A percentile compares a stretch with the other conserved stretches of the same genome.
Evolutionary conservation across 2,329 filamentous ascomycete species (phyloP).

Genomic region (Fusarium zealandicum): DNA sequence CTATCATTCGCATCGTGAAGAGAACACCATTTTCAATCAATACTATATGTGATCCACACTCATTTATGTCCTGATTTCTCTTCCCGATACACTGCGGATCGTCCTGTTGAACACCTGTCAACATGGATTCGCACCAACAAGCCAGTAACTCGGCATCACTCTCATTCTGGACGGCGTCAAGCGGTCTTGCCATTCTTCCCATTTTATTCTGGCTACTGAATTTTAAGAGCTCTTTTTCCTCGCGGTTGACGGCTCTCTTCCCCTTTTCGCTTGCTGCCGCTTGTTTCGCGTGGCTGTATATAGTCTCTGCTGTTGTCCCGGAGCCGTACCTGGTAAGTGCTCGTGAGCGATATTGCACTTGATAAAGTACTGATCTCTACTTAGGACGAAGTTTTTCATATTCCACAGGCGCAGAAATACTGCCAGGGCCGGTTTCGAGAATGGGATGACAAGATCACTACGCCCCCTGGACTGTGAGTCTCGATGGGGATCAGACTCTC

Average conservation of each 20-base stretch:
- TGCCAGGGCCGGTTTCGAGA: constrained; percentile 75
- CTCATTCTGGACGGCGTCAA: constrained; percentile 25
- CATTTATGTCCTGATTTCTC: background rate
- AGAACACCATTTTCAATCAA: too few relatives aligned
- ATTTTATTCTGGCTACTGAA: constrained; percentile 9
- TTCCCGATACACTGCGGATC: background rate
- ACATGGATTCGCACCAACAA: constrained; percentile 24
- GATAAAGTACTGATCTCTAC: constrained; percentile 16
- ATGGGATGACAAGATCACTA: constrained; percentile 98
- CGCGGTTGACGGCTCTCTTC: constrained; percentile 7
- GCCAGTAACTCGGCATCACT: constrained; percentile 3
- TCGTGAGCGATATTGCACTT: too few relatives aligned
- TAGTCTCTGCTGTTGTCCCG: constrained; percentile 49
- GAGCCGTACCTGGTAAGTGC: constrained; percentile 62
- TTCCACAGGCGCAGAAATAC: constrained; percentile 89
- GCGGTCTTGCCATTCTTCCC: constrained; percentile 21
- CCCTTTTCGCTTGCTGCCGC: constrained; percentile 25
- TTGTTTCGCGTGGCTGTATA: constrained; percentile 33
- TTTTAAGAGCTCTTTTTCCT: background rate
- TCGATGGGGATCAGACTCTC: background rate
- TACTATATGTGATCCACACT: background rate
- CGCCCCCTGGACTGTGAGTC: constrained; percentile 82
- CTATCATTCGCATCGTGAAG: background rate
- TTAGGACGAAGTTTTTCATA: constrained; percentile 87
- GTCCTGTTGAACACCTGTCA: constrained; percentile 38